Evolutionary conservation across 306 rosid genomes (phyloP), one percentile per base, ranked within the genome.

Genomic region (Gillenia trifoliata): DNA sequence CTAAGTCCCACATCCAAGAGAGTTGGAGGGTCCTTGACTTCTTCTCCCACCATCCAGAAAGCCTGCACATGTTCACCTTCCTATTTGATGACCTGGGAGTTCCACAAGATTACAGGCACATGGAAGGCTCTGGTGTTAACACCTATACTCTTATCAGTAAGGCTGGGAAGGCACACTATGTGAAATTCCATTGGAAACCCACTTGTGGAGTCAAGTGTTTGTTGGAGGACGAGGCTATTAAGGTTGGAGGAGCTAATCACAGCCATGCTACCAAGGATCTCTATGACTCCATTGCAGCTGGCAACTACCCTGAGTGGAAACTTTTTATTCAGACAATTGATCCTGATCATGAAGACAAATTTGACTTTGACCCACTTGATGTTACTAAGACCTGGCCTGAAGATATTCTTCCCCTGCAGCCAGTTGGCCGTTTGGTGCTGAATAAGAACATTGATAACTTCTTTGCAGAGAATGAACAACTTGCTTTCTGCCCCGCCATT

Each of bases 241-340:
- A 66, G 70, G 92, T 93, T 71, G 98, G 98, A 75, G 97, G 98
- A 82, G 25, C 92, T 52, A 93, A 91, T 86, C 98, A 93, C 83
- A 93, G 98, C 83, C 98, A 93, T 77, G 98, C 97, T 49, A 93
- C 98, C 52, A 82, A 91, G 79, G 98, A 93, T 82, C 96, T 93
- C 57, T 86, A 86, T 67, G 97, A 93, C 64, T 93, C 98, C 29
- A 93, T 91, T 84, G 91, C 91, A 71, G 97, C 96, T 76, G 98
- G 98, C n/a, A 91, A 89, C 86, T 93, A 84, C 81, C 98, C 98
- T 8, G 98, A 93, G 83, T 93, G 98, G 98, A 93, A 93, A 80
- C 96, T 93, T 64, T 93, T 33, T 81, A 56, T 93, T 75, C 98
- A 93, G 80, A 93, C 83, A 15, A 89, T 93, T n/a, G 98, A 93